Percentiles rank a stretch among this genome's conserved stretches.
These are phyloP conservation scores for Rhizomucor miehei DNA, from an alignment of 371 early-diverging fungal species.

Conservation along the genomic window DNA sequence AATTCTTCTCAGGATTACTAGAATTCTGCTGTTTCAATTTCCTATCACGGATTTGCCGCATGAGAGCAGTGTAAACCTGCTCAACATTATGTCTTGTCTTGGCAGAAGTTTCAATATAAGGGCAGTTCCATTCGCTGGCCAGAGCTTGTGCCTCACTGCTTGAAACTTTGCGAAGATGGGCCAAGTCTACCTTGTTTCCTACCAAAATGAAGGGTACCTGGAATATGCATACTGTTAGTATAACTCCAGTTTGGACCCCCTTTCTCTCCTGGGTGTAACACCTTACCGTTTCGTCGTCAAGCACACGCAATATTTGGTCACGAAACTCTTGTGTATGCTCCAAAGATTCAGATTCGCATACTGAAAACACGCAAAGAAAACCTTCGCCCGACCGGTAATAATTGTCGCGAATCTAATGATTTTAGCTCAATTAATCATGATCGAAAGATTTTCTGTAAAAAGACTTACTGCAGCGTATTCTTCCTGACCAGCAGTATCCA, in stretches of 20 bases:
- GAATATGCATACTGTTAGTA: background rate
- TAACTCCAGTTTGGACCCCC: background rate
- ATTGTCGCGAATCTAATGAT: slow-evolving; percentile 79
- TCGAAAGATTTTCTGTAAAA: background rate
- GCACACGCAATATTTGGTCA: slow-evolving; percentile 85
- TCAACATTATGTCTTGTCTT: slow-evolving; percentile 88
- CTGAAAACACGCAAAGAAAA: slow-evolving; percentile 85
- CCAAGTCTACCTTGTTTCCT: slow-evolving; percentile 87
- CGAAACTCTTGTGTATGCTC: slow-evolving; percentile 82
- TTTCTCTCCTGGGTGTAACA: background rate
- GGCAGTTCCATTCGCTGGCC: slow-evolving; percentile 79
- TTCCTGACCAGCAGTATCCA: slow-evolving; percentile 95
- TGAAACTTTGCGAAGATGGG: slow-evolving; percentile 68
- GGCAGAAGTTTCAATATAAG: slow-evolving; percentile 84
- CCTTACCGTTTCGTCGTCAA: slow-evolving; percentile 78
- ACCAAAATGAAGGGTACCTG: slow-evolving; percentile 82
- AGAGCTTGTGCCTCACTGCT: slow-evolving; percentile 64
- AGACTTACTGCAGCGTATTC: slow-evolving; percentile 74
- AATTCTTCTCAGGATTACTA: slow-evolving; percentile 42
- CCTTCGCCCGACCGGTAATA: slow-evolving; percentile 92
- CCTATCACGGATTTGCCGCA: slow-evolving; percentile 76
- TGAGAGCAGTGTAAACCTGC: slow-evolving; percentile 71
- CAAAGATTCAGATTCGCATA: slow-evolving; percentile 82
- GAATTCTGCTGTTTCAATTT: slow-evolving; percentile 58
- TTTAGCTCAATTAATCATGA: background rate